phyloP scores from a whole-genome alignment of 1,139 yeast species.

The Saccharomyces hybrid region DNA sequence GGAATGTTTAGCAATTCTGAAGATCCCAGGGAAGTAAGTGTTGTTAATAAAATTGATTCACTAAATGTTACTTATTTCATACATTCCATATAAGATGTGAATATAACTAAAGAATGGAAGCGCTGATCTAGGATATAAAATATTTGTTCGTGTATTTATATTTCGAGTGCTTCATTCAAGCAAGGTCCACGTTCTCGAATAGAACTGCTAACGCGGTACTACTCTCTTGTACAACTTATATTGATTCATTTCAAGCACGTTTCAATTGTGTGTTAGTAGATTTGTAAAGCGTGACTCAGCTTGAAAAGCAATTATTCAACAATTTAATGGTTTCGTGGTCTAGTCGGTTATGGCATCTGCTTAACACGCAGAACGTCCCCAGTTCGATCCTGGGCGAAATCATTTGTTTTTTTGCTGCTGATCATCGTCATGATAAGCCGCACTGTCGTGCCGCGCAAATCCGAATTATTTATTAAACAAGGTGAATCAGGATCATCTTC shows the following conservation, averaged over 20 bases:
- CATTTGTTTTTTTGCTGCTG: slow-evolving; percentile 35
- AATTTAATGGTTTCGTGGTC: slow-evolving; percentile 65
- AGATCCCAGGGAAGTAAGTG: not conserved
- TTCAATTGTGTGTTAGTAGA: not conserved
- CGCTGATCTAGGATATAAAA: not conserved
- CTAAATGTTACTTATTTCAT: not conserved
- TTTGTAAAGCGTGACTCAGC: not conserved
- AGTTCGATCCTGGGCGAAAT: slow-evolving; percentile 99
- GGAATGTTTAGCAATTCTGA: not conserved
- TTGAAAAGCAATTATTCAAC: not conserved
- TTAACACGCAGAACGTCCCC: slow-evolving; percentile 99
- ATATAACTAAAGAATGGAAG: not conserved
- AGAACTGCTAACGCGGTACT: not conserved
- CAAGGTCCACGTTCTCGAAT: not conserved
- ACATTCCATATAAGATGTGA: not conserved
- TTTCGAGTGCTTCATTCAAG: not conserved
- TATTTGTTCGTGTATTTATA: not conserved
- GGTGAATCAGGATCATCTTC: not conserved
- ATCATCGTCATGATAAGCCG: not conserved
- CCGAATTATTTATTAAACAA: not conserved
- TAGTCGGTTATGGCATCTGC: slow-evolving; percentile 99
- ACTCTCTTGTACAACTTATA: not conserved
- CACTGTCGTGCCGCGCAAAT: not conserved
- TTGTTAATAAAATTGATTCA: not conserved
- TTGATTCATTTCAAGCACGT: not conserved